A percentile compares a stretch with the other conserved stretches of the same genome.
These are phyloP conservation scores for Biancaea sappan DNA, from an alignment of 306 rosid genomes.

Conservation along the genomic window DNA sequence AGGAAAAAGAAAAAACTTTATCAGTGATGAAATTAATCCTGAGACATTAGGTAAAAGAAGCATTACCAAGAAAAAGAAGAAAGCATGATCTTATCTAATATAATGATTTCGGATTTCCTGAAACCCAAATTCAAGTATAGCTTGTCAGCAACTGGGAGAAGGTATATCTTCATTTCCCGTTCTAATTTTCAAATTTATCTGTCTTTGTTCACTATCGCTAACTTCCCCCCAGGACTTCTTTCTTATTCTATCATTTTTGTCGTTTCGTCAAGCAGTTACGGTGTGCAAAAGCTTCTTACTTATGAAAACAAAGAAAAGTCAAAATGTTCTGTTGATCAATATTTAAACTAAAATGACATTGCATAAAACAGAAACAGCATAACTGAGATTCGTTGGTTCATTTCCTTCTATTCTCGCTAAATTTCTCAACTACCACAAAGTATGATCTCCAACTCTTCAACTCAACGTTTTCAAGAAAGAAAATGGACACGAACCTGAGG, in stretches of 20 bases:
- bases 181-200: neutral
- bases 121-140: neutral
- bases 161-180: neutral
- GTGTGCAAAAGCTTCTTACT: neutral
- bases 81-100: neutral
- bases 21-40: neutral
- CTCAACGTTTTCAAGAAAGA: neutral
- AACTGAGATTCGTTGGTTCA: neutral
- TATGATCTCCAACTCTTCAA: neutral
- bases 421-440: neutral
- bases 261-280: neutral
- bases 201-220: neutral
- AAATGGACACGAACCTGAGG: constrained; percentile 62
- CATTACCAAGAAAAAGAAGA: neutral
- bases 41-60: neutral
- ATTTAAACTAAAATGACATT: neutral
- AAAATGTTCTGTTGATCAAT: neutral
- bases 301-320: neutral
- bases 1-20: neutral
- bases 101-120: neutral
- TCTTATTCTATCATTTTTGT: neutral
- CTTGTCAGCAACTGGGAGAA: neutral
- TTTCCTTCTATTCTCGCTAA: neutral
- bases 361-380: neutral
- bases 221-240: neutral